Evolutionary conservation across 129 eudicot genomes (phyloP), one percentile per base, ranked within the genome.

Genomic region (Cynara cardunculus): DNA sequence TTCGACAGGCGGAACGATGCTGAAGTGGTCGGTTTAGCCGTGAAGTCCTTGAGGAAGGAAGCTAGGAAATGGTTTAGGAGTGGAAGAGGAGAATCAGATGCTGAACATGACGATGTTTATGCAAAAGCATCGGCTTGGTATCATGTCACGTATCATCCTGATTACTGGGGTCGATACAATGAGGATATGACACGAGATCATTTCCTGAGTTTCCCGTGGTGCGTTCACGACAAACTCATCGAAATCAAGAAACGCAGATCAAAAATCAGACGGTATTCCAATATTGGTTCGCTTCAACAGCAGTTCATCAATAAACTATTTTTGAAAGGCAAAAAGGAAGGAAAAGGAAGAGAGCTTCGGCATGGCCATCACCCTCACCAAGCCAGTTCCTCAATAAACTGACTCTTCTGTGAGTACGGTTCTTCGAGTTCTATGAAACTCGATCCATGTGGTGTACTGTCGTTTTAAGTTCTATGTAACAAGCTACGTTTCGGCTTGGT

Each of bases 41-140:
- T 93, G 80, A 89, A 89, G 85, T 78, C 94, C 3, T 73, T 93
- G 78, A 89, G 92, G 76, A 93, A 88, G 72, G 94, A 93, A 82
- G 98, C 94, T 5, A 77, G 94, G 69, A 80, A 82, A n/a, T 86
- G 94, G 94, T 89, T 93, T 80, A 87, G 78, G 53, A 77, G 85
- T 7, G 82, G 71, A 11, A 80, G 85, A 22, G 71, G 78, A 3
- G 92, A 86, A 14, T 14, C 21, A 1, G 85, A 78, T 73, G 61
- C 41, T 5, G 84, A 2, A 11, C 37, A 53, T 77, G 90, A 85
- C 49, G 82, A 88, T 62, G 30, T 82, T 12, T 80, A 85, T 35
- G 93, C 94, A 69, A 93, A 88, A 78, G 98, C 97, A 6, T 93
- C 97, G 0, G 97, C 98, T 7, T 93, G 98, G 97, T 93, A 93